These are phyloP conservation scores for Macrolepiota dolichaula DNA, from an alignment of 768 basidiomycete genomes.

Conservation along the genomic window DNA sequence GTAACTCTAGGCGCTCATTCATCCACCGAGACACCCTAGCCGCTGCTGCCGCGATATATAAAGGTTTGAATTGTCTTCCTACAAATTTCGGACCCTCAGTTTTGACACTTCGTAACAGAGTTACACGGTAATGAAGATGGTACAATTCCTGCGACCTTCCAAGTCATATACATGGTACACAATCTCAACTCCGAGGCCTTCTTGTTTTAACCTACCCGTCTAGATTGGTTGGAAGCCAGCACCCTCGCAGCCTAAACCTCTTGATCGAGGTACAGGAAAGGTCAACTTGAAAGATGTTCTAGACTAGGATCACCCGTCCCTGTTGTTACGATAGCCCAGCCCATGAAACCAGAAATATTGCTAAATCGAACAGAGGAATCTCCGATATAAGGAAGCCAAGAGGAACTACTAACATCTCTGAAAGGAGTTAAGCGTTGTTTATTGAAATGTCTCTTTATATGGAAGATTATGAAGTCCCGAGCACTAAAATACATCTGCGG, in stretches of 20 bases:
- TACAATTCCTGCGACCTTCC: constrained; percentile 90
- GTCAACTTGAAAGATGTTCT: constrained; percentile 40
- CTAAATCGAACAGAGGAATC: not conserved
- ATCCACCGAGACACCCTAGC: constrained; percentile 83
- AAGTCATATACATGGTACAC: constrained; percentile 87
- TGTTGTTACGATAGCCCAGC: not conserved
- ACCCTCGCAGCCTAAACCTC: constrained; percentile 38
- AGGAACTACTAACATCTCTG: not conserved
- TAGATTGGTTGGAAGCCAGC: constrained; percentile 48
- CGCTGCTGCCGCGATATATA: constrained; percentile 92
- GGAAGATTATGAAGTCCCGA: not conserved
- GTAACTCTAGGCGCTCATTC: constrained; percentile 49
- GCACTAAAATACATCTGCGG: not conserved
- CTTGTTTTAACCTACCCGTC: not conserved
- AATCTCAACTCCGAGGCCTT: not conserved
- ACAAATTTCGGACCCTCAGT: not conserved
- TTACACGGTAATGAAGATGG: constrained; percentile 84
- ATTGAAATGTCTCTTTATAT: not conserved
- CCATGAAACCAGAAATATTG: not conserved
- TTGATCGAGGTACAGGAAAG: constrained; percentile 43
- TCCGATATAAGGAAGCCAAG: not conserved
- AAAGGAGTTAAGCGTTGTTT: not conserved
- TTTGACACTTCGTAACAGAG: constrained; percentile 40
- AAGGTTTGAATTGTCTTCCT: constrained; percentile 45
- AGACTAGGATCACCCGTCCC: constrained; percentile 15